phyloP scores from a whole-genome alignment of 2,329 filamentous ascomycete species.

The Neofusicoccum umdonicola region DNA sequence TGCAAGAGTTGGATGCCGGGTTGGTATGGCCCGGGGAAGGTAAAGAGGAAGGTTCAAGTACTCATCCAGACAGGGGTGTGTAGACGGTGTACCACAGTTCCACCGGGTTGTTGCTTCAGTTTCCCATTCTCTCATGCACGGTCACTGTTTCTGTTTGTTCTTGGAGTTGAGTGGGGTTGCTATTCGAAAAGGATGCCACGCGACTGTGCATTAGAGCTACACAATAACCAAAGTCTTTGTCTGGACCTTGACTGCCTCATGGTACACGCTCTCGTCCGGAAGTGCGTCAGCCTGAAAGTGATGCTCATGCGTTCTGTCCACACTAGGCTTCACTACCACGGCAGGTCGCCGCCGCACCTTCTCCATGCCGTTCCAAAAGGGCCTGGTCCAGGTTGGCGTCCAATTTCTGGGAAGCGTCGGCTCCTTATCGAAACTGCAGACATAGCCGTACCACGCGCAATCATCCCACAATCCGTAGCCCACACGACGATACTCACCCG shows the following conservation, averaged over 20 bases:
- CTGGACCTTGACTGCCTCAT: slow-evolving; percentile 17
- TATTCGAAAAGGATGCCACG: too few species aligned
- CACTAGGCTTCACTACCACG: neutral
- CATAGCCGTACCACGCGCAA: slow-evolving; percentile 24
- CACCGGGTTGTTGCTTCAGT: too few species aligned
- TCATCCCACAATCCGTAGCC: slow-evolving; percentile 24
- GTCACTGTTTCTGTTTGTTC: too few species aligned
- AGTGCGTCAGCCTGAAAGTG: slow-evolving; percentile 7
- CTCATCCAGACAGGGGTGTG: too few species aligned
- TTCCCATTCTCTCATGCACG: too few species aligned
- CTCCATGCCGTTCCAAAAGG: neutral
- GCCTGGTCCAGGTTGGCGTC: neutral
- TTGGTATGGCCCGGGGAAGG: neutral
- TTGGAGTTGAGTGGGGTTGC: too few species aligned
- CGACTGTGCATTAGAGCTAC: neutral
- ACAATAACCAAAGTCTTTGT: slow-evolving; percentile 20
- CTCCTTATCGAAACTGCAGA: neutral
- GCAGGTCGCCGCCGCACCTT: neutral
- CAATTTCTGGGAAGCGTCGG: too few species aligned
- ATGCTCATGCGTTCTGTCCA: slow-evolving; percentile 20
- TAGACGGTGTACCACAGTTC: too few species aligned
- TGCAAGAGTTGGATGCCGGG: neutral
- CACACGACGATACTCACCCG: slow-evolving; percentile 22
- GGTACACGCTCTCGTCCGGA: slow-evolving; percentile 19
- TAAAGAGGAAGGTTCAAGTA: too few species aligned